Conservation (phyloP, 2,329 filamentous ascomycete species). For the Pseudogymnoascus verrucosus region DNA sequence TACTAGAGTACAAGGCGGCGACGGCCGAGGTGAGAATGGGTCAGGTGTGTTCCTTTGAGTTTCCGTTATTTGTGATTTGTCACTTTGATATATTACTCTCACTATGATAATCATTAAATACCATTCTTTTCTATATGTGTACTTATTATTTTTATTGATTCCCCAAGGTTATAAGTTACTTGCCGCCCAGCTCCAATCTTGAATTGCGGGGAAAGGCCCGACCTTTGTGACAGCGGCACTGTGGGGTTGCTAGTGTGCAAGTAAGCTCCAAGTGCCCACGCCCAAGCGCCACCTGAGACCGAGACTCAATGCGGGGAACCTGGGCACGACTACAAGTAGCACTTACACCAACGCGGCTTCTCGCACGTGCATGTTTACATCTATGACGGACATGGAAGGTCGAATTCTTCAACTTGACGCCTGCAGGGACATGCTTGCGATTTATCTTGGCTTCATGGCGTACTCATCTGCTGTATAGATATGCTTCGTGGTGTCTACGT, state of each 20-base stretch:
- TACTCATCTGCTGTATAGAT: neutral
- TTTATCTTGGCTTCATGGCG: neutral
- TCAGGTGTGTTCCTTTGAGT: neutral
- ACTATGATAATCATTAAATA: neutral
- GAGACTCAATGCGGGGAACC: neutral
- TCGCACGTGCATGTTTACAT: neutral
- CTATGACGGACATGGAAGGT: neutral
- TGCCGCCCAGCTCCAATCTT: neutral
- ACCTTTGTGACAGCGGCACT: neutral
- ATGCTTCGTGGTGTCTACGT: neutral
- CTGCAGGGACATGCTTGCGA: neutral
- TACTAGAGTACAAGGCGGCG: neutral
- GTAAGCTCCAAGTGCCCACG: neutral
- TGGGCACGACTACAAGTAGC: neutral
- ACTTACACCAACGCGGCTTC: neutral
- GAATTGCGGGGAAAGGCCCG: neutral
- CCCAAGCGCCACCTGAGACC: neutral
- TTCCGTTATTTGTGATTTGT: neutral
- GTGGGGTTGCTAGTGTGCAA: neutral
- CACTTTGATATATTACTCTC: neutral
- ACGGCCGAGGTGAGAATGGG: neutral
- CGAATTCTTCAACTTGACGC: neutral
- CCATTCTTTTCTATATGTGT: neutral
- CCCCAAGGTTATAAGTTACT: neutral
- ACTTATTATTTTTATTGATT: neutral